Conservation (phyloP, 768 basidiomycete species). For the Amanita rubescens region DNA sequence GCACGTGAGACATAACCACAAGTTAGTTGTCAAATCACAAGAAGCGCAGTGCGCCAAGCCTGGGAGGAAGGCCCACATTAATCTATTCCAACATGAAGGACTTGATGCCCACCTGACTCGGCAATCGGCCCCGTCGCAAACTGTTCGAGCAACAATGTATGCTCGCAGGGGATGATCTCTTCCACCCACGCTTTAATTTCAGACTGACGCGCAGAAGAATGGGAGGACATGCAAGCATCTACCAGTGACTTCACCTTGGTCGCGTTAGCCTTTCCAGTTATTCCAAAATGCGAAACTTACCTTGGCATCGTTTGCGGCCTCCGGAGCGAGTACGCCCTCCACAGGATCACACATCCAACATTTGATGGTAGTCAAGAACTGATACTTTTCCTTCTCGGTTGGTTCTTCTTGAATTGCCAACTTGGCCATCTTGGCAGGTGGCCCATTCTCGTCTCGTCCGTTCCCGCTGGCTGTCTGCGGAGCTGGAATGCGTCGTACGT, state of each 20-base stretch:
- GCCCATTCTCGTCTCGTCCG: slow-evolving; percentile 58
- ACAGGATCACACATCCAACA: slow-evolving; percentile 69
- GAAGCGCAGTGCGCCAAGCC: slow-evolving; percentile 53
- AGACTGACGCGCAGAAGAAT: slow-evolving; percentile 86
- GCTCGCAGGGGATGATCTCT: slow-evolving; percentile 83
- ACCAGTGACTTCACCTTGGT: slow-evolving; percentile 47
- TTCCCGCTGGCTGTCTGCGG: slow-evolving; percentile 27
- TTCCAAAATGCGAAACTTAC: slow-evolving; percentile 16
- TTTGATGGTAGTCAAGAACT: slow-evolving; percentile 52
- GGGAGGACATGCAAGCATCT: slow-evolving; percentile 66
- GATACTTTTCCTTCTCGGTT: slow-evolving; percentile 85
- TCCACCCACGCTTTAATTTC: slow-evolving; percentile 99
- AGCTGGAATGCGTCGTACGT: slow-evolving; percentile 69
- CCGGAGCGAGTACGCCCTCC: slow-evolving; percentile 38
- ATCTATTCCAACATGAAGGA: neutral
- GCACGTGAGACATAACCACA: slow-evolving; percentile 94
- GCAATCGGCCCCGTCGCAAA: slow-evolving; percentile 37
- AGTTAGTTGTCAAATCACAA: slow-evolving; percentile 84
- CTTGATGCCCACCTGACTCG: slow-evolving; percentile 35
- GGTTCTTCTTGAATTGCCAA: slow-evolving; percentile 77
- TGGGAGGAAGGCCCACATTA: neutral
- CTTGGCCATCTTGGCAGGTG: slow-evolving; percentile 84
- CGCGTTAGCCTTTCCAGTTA: neutral
- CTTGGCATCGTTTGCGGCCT: slow-evolving; percentile 28
- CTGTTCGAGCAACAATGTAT: slow-evolving; percentile 47